A percentile compares a stretch with the other conserved stretches of the same genome.
Conservation (phyloP, 371 early-diverging fungal genomes). For the Smittium culicis region DNA sequence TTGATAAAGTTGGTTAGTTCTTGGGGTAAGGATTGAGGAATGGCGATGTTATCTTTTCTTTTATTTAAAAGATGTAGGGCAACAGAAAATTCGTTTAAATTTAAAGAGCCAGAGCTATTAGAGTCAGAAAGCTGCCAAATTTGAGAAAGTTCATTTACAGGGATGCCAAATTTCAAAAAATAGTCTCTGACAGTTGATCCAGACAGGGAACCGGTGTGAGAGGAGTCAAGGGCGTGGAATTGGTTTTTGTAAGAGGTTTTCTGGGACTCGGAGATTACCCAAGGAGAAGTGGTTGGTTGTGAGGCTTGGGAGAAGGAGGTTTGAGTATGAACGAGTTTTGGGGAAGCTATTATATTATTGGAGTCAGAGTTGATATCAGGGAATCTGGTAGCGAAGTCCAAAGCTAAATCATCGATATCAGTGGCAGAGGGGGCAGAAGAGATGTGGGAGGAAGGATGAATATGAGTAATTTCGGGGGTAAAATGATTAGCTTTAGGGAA, state of each 20-base stretch:
- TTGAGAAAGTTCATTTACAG: conserved; percentile 57
- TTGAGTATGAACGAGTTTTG: conserved; percentile 12
- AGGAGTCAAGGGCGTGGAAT: conserved; percentile 74
- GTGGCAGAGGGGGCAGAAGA: too few species aligned
- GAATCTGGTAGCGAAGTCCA: conserved; percentile 21
- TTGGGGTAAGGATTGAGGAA: conserved; percentile 63
- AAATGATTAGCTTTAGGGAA: too few species aligned
- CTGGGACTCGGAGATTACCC: conserved; percentile 70
- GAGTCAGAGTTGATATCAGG: conserved; percentile 19
- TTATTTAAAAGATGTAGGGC: conserved; percentile 85
- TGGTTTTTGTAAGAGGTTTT: conserved; percentile 63
- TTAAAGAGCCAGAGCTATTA: conserved; percentile 71
- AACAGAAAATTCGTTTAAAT: conserved; percentile 80
- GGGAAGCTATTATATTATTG: conserved; percentile 14
- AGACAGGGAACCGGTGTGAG: conserved; percentile 53
- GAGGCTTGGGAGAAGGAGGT: background rate
- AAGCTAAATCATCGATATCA: too few species aligned
- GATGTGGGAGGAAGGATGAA: too few species aligned
- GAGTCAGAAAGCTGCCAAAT: conserved; percentile 81
- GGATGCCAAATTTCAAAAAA: conserved; percentile 72
- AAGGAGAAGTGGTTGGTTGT: conserved; percentile 17
- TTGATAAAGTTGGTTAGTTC: conserved; percentile 35
- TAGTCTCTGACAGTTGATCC: conserved; percentile 71
- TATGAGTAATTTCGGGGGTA: too few species aligned
- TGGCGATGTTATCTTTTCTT: conserved; percentile 56